Conservation (phyloP, 352 stramenopile species). For the Pythium aquatile region DNA sequence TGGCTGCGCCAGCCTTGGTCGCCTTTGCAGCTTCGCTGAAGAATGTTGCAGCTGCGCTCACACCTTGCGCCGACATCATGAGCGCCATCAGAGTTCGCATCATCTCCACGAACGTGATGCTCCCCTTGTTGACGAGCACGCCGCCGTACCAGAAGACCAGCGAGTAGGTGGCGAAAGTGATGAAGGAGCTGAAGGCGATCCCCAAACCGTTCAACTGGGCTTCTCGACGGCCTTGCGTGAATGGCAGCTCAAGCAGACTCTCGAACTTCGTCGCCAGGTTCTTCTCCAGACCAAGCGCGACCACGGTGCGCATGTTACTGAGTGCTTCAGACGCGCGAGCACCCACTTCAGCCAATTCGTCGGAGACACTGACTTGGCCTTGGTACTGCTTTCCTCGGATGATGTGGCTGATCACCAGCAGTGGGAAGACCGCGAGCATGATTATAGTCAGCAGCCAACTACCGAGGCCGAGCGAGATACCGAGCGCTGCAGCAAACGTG, state of each 20-base stretch:
- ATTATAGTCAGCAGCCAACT: conserved; percentile 62
- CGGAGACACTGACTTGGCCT: conserved; percentile 18
- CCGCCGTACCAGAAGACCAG: conserved; percentile 50
- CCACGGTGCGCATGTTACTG: conserved; percentile 40
- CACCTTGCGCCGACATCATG: conserved; percentile 30
- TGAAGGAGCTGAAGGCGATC: conserved; percentile 60
- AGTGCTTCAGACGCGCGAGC: conserved; percentile 38
- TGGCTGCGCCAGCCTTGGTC: too few species aligned
- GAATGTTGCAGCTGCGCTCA: too few species aligned
- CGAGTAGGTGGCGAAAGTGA: conserved; percentile 31
- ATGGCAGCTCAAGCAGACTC: conserved; percentile 10
- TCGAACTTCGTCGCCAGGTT: conserved; percentile 16
- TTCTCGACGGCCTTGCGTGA: conserved; percentile 22
- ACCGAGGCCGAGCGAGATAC: conserved; percentile 52
- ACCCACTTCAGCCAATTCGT: conserved; percentile 29
- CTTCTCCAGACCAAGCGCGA: conserved; percentile 35
- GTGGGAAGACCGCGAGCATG: conserved; percentile 56
- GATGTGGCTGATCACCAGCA: conserved; percentile 42
- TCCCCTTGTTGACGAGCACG: conserved; percentile 35
- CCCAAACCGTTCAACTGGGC: conserved; percentile 30
- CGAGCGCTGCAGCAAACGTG: conserved; percentile 42
- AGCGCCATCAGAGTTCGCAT: conserved; percentile 35
- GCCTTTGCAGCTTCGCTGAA: too few species aligned
- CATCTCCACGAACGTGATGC: conserved; percentile 37
- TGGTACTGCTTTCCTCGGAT: conserved; percentile 25